These are phyloP conservation scores for Amanita molliuscula DNA, from an alignment of 768 basidiomycete species.

Conservation along the genomic window DNA sequence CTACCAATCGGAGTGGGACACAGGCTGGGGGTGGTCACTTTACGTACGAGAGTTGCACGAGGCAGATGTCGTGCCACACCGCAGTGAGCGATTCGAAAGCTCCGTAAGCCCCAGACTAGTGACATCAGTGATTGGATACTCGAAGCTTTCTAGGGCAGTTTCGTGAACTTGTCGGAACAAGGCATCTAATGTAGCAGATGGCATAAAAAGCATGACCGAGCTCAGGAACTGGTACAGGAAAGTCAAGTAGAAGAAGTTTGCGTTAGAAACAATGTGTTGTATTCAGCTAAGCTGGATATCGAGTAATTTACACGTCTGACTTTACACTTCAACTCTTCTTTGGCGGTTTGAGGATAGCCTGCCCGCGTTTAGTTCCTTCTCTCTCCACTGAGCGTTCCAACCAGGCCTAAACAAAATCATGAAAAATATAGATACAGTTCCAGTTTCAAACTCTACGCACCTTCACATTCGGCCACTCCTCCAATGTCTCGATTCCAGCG, in stretches of 20 bases:
- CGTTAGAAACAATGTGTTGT: no score
- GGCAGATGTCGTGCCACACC: no score
- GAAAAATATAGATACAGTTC: background rate
- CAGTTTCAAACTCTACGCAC: background rate
- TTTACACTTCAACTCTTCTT: background rate
- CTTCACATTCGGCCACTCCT: slow-evolving; percentile 56
- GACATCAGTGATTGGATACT: no score
- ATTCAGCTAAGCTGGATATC: no score
- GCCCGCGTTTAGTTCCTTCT: background rate
- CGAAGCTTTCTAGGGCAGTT: no score
- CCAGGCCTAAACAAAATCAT: background rate
- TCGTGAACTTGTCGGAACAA: no score
- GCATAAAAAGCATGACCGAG: no score
- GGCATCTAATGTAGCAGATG: no score
- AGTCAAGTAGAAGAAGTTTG: no score
- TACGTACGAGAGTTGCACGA: background rate
- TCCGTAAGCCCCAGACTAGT: no score
- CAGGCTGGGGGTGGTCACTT: background rate
- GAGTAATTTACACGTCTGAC: background rate
- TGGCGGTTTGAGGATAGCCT: background rate
- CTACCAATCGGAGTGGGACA: background rate
- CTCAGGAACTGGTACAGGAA: no score
- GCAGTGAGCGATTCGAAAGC: no score
- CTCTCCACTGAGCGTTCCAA: background rate
- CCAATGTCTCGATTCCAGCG: slow-evolving; percentile 44